Conservation (phyloP, 169 alveolate genomes). For the Pseudocohnilembus persalinus region DNA sequence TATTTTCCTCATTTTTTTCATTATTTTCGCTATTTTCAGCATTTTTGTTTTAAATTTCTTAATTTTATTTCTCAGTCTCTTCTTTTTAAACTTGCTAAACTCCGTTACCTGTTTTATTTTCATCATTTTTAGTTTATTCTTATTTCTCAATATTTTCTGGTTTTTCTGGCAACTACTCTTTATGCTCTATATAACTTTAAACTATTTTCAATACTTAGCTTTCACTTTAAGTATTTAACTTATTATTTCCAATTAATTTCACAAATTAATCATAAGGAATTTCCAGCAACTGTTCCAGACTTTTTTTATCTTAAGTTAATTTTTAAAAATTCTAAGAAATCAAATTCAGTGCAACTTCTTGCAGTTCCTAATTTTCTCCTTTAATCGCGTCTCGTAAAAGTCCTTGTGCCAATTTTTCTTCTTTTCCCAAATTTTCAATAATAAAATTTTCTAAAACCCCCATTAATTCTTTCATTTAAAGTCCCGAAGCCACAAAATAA, state of each 20-base stretch:
- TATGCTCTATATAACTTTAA: neutral
- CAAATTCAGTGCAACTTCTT: neutral
- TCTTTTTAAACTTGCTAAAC: neutral
- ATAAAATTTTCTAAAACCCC: neutral
- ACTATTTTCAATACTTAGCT: neutral
- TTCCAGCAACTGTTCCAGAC: neutral
- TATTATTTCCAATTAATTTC: too few species aligned
- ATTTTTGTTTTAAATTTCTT: too few species aligned
- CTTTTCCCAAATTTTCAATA: neutral
- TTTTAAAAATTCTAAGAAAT: neutral
- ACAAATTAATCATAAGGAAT: neutral
- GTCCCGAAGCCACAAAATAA: neutral
- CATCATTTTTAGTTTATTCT: too few species aligned
- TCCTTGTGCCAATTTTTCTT: neutral
- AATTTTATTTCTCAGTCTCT: too few species aligned
- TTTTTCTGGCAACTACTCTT: neutral
- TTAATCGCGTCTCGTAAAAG: neutral
- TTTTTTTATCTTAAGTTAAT: neutral
- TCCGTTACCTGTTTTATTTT: neutral
- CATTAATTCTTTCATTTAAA: neutral
- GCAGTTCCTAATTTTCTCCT: neutral
- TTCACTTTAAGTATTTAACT: neutral
- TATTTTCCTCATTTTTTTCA: neutral
- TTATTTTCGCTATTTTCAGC: neutral
- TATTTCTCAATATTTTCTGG: neutral